Evolutionary conservation across 345 rosid genomes (phyloP), one percentile per base, ranked within the genome.

Genomic region (Aquilaria yunnanensis): DNA sequence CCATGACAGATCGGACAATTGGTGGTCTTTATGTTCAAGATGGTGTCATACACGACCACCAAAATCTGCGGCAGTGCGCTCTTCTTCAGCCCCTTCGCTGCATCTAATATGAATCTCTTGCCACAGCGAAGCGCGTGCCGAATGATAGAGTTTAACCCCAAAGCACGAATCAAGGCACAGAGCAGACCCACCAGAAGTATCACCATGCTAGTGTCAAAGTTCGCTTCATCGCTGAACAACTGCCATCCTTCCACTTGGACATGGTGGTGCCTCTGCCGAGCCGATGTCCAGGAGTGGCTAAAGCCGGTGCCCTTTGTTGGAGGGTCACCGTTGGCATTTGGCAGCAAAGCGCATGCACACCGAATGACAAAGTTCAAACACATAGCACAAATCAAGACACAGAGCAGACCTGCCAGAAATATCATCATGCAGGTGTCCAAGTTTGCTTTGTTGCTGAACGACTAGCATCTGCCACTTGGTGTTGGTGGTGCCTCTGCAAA

Each of bases 201-300:
- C 60, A 86, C 93, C 93, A 86, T 84, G 89, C 82, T 86, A 29
- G 85, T 82, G 67, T 86, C 89, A 29, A 86, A 82, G 54, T 76
- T 82, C 13, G 83, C 81, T 68, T 83, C 84, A 4, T 57, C 78
- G 14, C 57, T 37, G 57, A 71, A 72, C 29, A 64, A 32, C 0
- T 70, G 37, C 67, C 61, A 67, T 68, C 56, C 64, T 13, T 71
- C 73, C 64, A 71, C 72, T 23, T 23, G 23, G 23, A 32, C 58
- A 58, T 62, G 63, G 66, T 37, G 48, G 66, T 0, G 64, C 51
- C 72, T 48, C 23, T 54, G 49, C 66, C 53, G 84, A 12, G 43
- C 67, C 67, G 33, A 63, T 45, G 9, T 68, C 72, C 9, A 82
- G 75, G 37, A 85, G 78, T 10, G 74, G 70, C 11, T 87, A 77